Base-by-base conservation (phyloP, 139 green algal genomes). In the Haematococcus lacustris region DNA sequence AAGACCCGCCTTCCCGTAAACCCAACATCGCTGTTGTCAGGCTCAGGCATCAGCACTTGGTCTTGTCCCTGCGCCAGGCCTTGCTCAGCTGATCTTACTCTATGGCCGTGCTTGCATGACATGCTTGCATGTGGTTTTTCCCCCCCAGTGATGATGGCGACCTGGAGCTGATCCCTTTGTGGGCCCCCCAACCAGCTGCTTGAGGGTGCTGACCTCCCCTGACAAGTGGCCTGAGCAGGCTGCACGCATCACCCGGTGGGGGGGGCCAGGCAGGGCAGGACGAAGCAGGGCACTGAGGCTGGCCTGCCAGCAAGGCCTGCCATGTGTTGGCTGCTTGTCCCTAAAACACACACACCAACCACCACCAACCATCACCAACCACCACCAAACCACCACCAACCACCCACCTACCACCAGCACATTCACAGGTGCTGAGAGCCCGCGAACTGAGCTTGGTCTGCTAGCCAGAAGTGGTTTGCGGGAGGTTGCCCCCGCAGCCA, bases 141-240 rank as follows among this genome's bases (percentile, higher is more conserved):
- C n/a, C n/a, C 21, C 47, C 13, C 13, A 57, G 4, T 39, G 81
- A 90, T 26, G 90, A 96, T 70, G 89, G 89, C 0, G 90, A 95
- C 66, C 71, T 87, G 30, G 85, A 92, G 78, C 81, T 89, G 51
- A 79, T 92, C 39, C 69, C 85, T 13, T 78, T 92, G 38, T 92
- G 87, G 87, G 74, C n/a, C 77, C 3, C 84, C 84, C 0, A 76
- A 78, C 25, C 81, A 89, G 68, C 67, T 83, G 75, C 59, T n/a
- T 89, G 26, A 50, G 66, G 32, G 68, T 85, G 51, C 41, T 66
- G 51, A 83, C 71, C 60, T 50, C 67, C 21, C 68, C 62, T 3
- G 64, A 73, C 35, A 68, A 79, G 26, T 83, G 74, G 74, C 57
- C 72, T 13, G 5, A 5, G 21, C 53, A 77, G 51, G 78, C 78